Percentiles rank a stretch among this genome's conserved stretches.
Evolutionary conservation across 352 stramenopile genomes (phyloP).

Genomic region (Globisporangium splendens): DNA sequence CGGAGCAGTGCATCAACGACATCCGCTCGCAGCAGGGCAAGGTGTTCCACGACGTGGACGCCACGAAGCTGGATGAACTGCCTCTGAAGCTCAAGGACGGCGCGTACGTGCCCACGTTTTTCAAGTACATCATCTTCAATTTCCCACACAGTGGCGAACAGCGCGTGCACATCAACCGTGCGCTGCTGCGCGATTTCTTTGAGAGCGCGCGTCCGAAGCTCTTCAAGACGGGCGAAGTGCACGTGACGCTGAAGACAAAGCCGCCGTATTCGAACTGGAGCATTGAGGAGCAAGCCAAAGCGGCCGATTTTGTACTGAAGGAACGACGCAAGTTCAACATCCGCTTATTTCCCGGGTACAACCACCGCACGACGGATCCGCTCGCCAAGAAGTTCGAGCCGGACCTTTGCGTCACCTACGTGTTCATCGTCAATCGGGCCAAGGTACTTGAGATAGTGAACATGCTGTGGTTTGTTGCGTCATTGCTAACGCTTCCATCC

Average conservation of each 20-base stretch:
- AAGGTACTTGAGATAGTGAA: constrained; percentile 35
- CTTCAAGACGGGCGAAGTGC: constrained; percentile 52
- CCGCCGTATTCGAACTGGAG: constrained; percentile 88
- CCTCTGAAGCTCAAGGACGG: constrained; percentile 23
- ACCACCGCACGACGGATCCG: constrained; percentile 86
- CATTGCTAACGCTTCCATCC: background rate
- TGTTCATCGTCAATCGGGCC: constrained; percentile 80
- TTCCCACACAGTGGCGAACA: constrained; percentile 88
- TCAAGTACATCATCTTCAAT: constrained; percentile 88
- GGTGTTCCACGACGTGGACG: constrained; percentile 80
- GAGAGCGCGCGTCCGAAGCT: constrained; percentile 70
- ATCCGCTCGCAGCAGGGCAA: constrained; percentile 34
- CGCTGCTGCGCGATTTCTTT: constrained; percentile 81
- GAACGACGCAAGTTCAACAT: constrained; percentile 72
- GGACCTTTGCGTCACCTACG: constrained; percentile 79
- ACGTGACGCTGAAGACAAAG: constrained; percentile 84
- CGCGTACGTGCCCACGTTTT: constrained; percentile 38
- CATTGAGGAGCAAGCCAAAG: constrained; percentile 79
- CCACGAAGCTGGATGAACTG: constrained; percentile 68
- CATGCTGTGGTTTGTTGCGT: background rate
- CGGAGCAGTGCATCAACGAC: constrained; percentile 57
- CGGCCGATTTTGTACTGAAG: constrained; percentile 72
- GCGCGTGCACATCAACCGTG: constrained; percentile 85
- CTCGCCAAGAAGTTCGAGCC: constrained; percentile 82
- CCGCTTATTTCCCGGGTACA: constrained; percentile 73